Conservation (phyloP, 495 filamentous ascomycete species). For the Daldinia decipiens region DNA sequence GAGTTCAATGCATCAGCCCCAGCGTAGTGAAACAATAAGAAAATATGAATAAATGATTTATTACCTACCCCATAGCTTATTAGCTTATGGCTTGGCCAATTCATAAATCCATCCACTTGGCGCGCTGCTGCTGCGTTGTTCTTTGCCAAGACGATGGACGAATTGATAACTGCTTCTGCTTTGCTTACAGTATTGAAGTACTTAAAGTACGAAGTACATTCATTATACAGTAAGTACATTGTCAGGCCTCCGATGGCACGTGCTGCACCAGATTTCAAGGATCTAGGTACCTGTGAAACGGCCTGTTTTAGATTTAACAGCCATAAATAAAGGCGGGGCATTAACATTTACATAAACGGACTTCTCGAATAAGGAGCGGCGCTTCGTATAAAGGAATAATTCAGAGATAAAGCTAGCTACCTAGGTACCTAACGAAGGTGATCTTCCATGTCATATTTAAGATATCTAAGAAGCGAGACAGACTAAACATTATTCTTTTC, state of each 20-base stretch:
- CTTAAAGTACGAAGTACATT: no score
- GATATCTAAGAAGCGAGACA: background rate
- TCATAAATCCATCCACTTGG: background rate
- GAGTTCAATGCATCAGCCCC: constrained; percentile 16
- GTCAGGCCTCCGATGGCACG: constrained; percentile 2
- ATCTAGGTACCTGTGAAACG: constrained; percentile 1
- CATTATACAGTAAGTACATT: no score
- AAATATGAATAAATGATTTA: background rate
- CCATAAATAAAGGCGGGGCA: background rate
- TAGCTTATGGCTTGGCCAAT: background rate
- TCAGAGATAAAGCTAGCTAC: no score
- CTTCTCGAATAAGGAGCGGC: background rate
- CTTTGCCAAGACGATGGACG: background rate
- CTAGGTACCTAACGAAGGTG: background rate
- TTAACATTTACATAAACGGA: no score
- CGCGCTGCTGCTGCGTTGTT: constrained; percentile 1
- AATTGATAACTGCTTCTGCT: background rate
- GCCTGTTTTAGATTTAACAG: background rate
- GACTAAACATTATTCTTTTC: background rate
- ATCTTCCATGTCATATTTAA: background rate
- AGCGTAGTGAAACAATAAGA: constrained; percentile 18
- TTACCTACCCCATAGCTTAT: background rate
- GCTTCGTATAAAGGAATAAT: background rate
- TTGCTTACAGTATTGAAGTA: no score
- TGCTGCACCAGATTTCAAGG: background rate